Evolutionary conservation across 2,329 filamentous ascomycete genomes (phyloP), one percentile per base, ranked within the genome.

Genomic region (Hymenotorrendiella dingleyae): DNA sequence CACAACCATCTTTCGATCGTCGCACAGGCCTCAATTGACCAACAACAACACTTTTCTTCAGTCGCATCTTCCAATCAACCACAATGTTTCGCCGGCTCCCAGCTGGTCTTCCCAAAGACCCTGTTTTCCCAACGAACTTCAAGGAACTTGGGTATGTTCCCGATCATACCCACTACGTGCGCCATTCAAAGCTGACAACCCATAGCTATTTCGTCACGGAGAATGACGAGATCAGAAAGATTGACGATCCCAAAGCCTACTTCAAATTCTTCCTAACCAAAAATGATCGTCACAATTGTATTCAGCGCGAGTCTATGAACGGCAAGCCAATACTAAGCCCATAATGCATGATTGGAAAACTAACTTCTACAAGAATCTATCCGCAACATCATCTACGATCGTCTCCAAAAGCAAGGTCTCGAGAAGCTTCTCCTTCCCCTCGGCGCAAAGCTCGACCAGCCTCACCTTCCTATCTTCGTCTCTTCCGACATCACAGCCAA

Each of bases 161-260:
- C n/a, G 71, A 23, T 22, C n/a, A 22, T 19, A 19, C 23, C n/a
- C n/a, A 33, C 22, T 36, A 36, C 17, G 17, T 16, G 22, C 26
- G 14, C 12, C 16, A 21, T 28, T 42, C 23, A 36, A 43, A 26
- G 29, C 30, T 40, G 30, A 48, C 14, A 7, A 33, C 32, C 17
- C 6, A 16, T 46, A 90, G 87, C 32, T 94, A 89, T 64, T 90
- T 86, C 60, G 65, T 94, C 65, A 89, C 86, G 53, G 72, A 81
- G 0, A 64, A 80, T 0, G 86, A 91, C 53, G 79, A 91, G 56
- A 76, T 95, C 48, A 80, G 85, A 36, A 80, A 72, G 47, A 82
- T 86, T 42, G 68, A 74, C 17, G 68, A 87, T 26, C 80, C 84
- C 0, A 72, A 82, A 21, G 69, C 74, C 51, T 82, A 81, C 58